Evolutionary conservation across 2,329 filamentous ascomycete genomes (phyloP).

Genomic region (Chlorencoelia australis): DNA sequence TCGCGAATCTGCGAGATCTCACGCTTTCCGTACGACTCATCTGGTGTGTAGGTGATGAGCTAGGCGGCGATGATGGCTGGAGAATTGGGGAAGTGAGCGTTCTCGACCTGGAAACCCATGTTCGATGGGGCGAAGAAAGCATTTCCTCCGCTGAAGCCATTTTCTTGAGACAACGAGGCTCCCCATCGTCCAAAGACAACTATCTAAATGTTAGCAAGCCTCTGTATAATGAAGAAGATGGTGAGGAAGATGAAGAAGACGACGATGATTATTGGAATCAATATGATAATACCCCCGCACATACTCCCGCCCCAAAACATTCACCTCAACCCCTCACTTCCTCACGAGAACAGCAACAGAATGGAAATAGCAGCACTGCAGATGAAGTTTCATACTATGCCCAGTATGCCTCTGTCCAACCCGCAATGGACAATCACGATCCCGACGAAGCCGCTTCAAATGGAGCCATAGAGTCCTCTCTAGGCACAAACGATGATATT

Average conservation of each 20-base stretch:
- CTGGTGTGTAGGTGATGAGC: conserved; percentile 50
- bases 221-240: conserved; percentile 43
- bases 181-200: conserved; percentile 1
- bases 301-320: conserved; percentile 50
- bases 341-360: conserved; percentile 1
- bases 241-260: conserved; percentile 48
- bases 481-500: conserved; percentile 33
- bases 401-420: conserved; percentile 68
- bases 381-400: conserved; percentile 66
- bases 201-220: neutral
- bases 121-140: conserved; percentile 40
- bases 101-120: conserved; percentile 41
- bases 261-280: conserved; percentile 74
- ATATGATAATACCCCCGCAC: conserved; percentile 61
- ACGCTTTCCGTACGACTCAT: conserved; percentile 55
- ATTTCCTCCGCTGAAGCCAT: conserved; percentile 52
- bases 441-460: conserved; percentile 54
- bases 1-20: conserved; percentile 51
- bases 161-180: conserved; percentile 29
- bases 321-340: conserved; percentile 48
- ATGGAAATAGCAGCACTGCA: conserved; percentile 21
- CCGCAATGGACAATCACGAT: conserved; percentile 71
- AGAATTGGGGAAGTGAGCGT: conserved; percentile 59
- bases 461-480: conserved; percentile 33
- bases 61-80: conserved; percentile 56